These are phyloP conservation scores for Cutaneotrichosporon cavernicola DNA, from an alignment of 1,284 basidiomycete genomes.

Conservation along the genomic window DNA sequence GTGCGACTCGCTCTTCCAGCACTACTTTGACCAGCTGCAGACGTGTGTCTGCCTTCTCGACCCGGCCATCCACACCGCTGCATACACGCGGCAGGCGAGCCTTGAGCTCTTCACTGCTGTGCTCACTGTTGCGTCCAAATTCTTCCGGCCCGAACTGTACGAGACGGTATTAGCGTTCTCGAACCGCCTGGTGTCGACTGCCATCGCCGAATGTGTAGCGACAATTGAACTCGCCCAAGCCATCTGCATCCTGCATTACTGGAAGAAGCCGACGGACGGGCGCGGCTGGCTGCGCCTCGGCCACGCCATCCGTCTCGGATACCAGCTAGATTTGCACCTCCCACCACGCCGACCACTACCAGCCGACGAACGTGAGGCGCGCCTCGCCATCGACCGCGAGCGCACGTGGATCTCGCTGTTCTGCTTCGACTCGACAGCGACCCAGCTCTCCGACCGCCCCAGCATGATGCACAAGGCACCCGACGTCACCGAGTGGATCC, in stretches of 20 bases:
- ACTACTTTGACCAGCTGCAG: slow-evolving; percentile 32
- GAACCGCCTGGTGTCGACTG: slow-evolving; percentile 20
- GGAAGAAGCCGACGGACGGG: slow-evolving; percentile 27
- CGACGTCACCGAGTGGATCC: slow-evolving; percentile 22
- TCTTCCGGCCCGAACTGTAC: slow-evolving; percentile 30
- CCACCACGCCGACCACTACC: slow-evolving; percentile 27
- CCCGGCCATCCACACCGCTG: slow-evolving; percentile 25
- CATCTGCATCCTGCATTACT: slow-evolving; percentile 30
- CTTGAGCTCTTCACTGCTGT: slow-evolving; percentile 27
- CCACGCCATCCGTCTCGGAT: slow-evolving; percentile 36
- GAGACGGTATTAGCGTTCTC: slow-evolving; percentile 19
- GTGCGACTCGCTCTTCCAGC: slow-evolving; percentile 27
- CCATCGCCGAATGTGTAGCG: slow-evolving; percentile 23
- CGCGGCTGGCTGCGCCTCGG: slow-evolving; percentile 32
- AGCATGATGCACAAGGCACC: slow-evolving; percentile 28
- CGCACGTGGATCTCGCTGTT: slow-evolving; percentile 32
- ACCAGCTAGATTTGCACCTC: slow-evolving; percentile 34
- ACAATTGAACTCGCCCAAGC: slow-evolving; percentile 29
- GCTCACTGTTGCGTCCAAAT: slow-evolving; percentile 26
- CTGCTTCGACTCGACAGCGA: slow-evolving; percentile 29
- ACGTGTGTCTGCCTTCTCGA: slow-evolving; percentile 31
- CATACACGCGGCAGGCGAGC: slow-evolving; percentile 20
- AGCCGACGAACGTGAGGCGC: slow-evolving; percentile 26
- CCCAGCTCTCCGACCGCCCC: slow-evolving; percentile 27
- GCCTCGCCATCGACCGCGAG: slow-evolving; percentile 29